Percentiles rank a stretch among this genome's conserved stretches.
These are phyloP conservation scores for Przewalskia tangutica DNA, from an alignment of 257 asterid genomes.

Conservation along the genomic window DNA sequence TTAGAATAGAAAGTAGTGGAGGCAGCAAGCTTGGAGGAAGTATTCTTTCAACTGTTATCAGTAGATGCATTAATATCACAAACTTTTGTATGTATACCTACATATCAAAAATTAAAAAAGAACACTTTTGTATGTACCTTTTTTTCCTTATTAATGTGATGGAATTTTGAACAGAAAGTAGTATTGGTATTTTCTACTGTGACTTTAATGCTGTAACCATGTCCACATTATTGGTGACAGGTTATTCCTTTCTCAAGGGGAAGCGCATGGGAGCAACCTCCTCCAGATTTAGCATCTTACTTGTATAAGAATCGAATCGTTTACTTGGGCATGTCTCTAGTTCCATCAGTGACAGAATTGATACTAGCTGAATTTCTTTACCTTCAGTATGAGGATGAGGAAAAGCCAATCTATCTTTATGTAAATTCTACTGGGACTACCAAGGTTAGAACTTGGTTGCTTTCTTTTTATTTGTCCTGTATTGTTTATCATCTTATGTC, in stretches of 20 bases:
- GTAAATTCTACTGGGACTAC: constrained; percentile 93
- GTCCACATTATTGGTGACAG: constrained; percentile 29
- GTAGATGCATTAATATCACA: background rate
- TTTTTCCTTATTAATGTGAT: background rate
- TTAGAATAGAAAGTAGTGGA: background rate
- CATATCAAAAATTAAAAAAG: background rate
- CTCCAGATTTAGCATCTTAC: constrained; percentile 94
- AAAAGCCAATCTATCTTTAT: constrained; percentile 84
- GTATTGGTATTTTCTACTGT: background rate
- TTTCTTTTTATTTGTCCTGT: background rate
- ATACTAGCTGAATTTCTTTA: constrained; percentile 80
- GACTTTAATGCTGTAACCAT: constrained; percentile 6
- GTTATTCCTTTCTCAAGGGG: constrained; percentile 89
- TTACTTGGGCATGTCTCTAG: constrained; percentile 88
- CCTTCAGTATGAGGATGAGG: constrained; percentile 74
- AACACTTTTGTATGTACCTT: background rate
- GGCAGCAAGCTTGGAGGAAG: background rate
- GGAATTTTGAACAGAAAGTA: background rate
- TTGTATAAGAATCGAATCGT: constrained; percentile 76
- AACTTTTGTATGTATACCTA: background rate
- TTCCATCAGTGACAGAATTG: constrained; percentile 89
- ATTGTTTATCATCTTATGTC: background rate
- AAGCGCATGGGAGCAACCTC: constrained; percentile 87
- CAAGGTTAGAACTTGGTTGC: constrained; percentile 45
- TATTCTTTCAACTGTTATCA: background rate